Percentiles rank a stretch among this genome's conserved stretches.
Evolutionary conservation across 352 stramenopile genomes (phyloP).

Genomic region (Thalassiosira tumida): DNA sequence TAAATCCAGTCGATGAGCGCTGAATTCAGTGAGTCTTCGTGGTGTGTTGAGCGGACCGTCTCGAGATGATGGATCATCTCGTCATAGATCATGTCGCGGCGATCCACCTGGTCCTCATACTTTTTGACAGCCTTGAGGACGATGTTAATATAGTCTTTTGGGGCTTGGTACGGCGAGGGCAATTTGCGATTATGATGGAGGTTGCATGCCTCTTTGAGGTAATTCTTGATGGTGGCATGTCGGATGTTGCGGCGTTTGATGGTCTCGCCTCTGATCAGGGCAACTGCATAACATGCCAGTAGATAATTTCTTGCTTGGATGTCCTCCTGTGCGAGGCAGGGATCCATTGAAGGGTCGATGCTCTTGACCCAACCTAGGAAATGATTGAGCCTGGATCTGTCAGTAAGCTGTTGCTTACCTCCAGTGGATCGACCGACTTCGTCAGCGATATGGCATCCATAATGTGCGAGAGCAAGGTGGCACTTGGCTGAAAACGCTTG

Average conservation of each 20-base stretch:
- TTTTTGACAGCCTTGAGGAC: conserved; percentile 44
- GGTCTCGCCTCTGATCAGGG: conserved; percentile 1
- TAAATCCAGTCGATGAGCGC: neutral
- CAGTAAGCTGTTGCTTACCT: conserved; percentile 51
- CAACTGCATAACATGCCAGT: conserved; percentile 34
- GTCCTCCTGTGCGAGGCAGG: neutral
- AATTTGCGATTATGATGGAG: neutral
- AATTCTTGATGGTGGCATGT: neutral
- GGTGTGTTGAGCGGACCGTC: too few species aligned
- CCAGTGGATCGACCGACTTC: conserved; percentile 54
- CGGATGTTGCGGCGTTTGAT: conserved; percentile 15
- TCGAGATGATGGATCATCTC: conserved; percentile 48
- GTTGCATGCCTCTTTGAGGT: neutral
- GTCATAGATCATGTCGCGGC: conserved; percentile 56
- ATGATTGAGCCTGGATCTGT: conserved; percentile 40
- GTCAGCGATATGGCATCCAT: conserved; percentile 53
- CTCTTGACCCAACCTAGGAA: conserved; percentile 35
- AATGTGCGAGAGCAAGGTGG: conserved; percentile 58
- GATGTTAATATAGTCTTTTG: conserved; percentile 23
- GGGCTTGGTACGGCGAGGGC: neutral
- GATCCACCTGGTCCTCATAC: conserved; percentile 65
- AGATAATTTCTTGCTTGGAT: conserved; percentile 3
- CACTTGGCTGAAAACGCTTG: conserved; percentile 63
- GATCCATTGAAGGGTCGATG: neutral
- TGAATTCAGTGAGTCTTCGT: neutral